Evolutionary conservation across 805 yeast species (phyloP).

Genomic region (Debaryomyces hansenii): DNA sequence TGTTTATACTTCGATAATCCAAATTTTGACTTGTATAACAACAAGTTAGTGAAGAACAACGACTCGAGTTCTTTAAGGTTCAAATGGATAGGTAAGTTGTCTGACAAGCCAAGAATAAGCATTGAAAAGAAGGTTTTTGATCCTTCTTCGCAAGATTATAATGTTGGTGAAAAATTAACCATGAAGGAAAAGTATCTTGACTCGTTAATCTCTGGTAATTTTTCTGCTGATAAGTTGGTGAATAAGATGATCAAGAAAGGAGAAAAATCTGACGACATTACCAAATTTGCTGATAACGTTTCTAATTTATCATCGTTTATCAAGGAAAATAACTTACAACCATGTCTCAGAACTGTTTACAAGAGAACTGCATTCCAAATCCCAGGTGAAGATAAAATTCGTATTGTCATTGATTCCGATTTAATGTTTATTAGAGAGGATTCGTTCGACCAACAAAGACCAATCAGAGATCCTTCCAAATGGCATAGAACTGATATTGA

Average conservation of each 20-base stretch:
- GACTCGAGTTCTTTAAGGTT: slow-evolving; percentile 77
- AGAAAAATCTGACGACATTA: slow-evolving; percentile 50
- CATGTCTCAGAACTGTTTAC: slow-evolving; percentile 81
- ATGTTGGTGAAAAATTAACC: slow-evolving; percentile 60
- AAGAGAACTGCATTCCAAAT: slow-evolving; percentile 96
- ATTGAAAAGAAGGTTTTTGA: slow-evolving; percentile 79
- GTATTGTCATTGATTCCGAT: slow-evolving; percentile 89
- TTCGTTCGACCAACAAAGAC: slow-evolving; percentile 76
- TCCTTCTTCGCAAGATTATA: slow-evolving; percentile 50
- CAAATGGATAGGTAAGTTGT: slow-evolving; percentile 86
- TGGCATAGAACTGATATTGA: slow-evolving; percentile 97
- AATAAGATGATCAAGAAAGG: slow-evolving; percentile 65
- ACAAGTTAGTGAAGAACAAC: slow-evolving; percentile 69
- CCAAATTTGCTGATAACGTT: slow-evolving; percentile 54
- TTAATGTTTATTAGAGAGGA: slow-evolving; percentile 88
- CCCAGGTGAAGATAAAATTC: slow-evolving; percentile 93
- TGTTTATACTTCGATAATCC: slow-evolving; percentile 86
- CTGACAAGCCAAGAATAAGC: slow-evolving; percentile 72
- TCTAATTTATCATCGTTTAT: slow-evolving; percentile 64
- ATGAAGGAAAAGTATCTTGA: slow-evolving; percentile 82
- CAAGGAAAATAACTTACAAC: slow-evolving; percentile 67
- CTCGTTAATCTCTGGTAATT: slow-evolving; percentile 62
- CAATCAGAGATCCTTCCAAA: slow-evolving; percentile 80
- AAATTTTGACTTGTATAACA: slow-evolving; percentile 80
- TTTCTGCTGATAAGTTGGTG: slow-evolving; percentile 47